A percentile compares a stretch with the other conserved stretches of the same genome.
Conservation (phyloP, 345 rosid genomes). For the Crucihimalaya himalaica region DNA sequence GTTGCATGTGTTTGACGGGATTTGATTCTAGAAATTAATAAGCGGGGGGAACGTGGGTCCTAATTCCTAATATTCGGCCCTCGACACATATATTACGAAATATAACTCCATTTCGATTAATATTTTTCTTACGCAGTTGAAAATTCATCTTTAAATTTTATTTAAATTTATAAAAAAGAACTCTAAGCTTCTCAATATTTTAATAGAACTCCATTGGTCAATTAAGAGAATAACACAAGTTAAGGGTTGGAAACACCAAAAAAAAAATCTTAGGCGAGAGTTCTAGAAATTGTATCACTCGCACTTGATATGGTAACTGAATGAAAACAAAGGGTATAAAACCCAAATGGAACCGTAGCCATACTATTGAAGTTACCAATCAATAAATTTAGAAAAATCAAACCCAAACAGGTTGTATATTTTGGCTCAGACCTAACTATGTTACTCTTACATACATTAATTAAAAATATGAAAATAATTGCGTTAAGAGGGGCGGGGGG, state of each 20-base stretch:
- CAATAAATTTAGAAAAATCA: neutral
- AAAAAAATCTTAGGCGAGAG: neutral
- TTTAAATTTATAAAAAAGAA: neutral
- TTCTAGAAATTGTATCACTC: neutral
- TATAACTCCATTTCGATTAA: neutral
- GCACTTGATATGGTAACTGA: neutral
- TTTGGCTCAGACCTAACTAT: neutral
- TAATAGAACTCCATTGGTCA: too few relatives aligned
- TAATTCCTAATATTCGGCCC: conserved; percentile 14
- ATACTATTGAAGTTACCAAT: neutral
- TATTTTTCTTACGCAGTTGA: conserved; percentile 3
- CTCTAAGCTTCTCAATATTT: neutral
- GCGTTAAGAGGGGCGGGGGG: neutral
- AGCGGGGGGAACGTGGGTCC: conserved; percentile 27
- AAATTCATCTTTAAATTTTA: neutral
- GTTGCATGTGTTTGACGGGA: conserved; percentile 37
- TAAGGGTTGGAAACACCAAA: neutral
- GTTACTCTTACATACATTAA: neutral
- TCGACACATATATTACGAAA: neutral
- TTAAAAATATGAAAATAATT: neutral
- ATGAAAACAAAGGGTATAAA: neutral
- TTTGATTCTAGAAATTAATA: conserved; percentile 24
- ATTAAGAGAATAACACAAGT: neutral
- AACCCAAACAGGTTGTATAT: neutral
- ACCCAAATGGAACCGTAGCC: neutral